A percentile compares a stretch with the other conserved stretches of the same genome.
Conservation (phyloP, 2,329 filamentous ascomycete genomes). For the Dothideomycetidae sp. region DNA sequence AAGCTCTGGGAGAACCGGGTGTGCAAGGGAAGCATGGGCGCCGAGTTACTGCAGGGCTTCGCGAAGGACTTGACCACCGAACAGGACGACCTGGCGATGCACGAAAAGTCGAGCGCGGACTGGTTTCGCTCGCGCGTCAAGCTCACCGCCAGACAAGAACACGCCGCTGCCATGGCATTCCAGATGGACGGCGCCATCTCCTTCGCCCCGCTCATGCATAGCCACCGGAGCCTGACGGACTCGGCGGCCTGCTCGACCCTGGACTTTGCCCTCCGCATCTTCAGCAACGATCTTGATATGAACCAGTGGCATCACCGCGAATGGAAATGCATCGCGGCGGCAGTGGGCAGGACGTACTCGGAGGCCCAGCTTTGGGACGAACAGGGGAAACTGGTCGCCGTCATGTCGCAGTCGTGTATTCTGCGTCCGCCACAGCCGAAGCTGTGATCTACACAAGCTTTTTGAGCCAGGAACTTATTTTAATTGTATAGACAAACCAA, state of each 20-base stretch:
- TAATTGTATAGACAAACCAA: too few relatives aligned
- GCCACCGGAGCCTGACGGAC: slow-evolving; percentile 31
- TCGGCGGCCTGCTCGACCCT: slow-evolving; percentile 31
- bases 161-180: slow-evolving; percentile 29
- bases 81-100: slow-evolving; percentile 27
- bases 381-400: slow-evolving; percentile 31
- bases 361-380: slow-evolving; percentile 34
- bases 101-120: slow-evolving; percentile 28
- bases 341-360: slow-evolving; percentile 30
- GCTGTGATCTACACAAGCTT: too few relatives aligned
- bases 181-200: slow-evolving; percentile 32
- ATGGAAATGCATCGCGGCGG: slow-evolving; percentile 25
- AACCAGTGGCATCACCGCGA: slow-evolving; percentile 32
- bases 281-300: slow-evolving; percentile 27
- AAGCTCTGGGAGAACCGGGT: slow-evolving; percentile 25
- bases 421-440: slow-evolving; percentile 15
- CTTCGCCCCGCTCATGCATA: slow-evolving; percentile 32
- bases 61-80: slow-evolving; percentile 23
- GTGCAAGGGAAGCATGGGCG: slow-evolving; percentile 28
- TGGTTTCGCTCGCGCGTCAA: slow-evolving; percentile 24
- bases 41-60: slow-evolving; percentile 31
- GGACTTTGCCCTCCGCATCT: slow-evolving; percentile 38
- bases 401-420: slow-evolving; percentile 35
- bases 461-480: too few relatives aligned
- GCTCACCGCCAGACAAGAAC: slow-evolving; percentile 19